phyloP scores from a whole-genome alignment of 768 basidiomycete genomes.

The Ramaria sp. region DNA sequence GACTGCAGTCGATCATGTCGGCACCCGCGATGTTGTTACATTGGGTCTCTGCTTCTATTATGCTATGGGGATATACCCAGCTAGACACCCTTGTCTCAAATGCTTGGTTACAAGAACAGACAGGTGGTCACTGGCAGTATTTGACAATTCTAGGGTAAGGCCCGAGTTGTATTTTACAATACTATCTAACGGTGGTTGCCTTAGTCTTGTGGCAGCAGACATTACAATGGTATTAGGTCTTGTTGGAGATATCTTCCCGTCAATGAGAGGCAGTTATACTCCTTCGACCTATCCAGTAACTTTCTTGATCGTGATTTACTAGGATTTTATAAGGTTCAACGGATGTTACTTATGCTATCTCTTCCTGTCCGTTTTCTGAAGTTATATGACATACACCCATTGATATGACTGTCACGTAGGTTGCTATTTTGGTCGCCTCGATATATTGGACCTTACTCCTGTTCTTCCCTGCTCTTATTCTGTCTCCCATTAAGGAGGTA shows the following conservation, averaged over 20 bases:
- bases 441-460: constrained; percentile 65
- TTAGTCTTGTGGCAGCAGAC: constrained; percentile 28
- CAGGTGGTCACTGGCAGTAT: constrained; percentile 60
- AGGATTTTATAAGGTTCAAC: constrained; percentile 38
- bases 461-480: constrained; percentile 45
- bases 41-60: background rate
- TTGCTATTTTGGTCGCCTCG: constrained; percentile 35
- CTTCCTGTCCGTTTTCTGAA: constrained; percentile 40
- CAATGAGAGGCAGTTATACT: constrained; percentile 21
- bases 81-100: background rate
- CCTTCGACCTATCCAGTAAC: background rate
- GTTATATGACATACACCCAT: constrained; percentile 18
- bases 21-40: background rate
- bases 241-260: constrained; percentile 30
- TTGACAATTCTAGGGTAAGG: constrained; percentile 70
- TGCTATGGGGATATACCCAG: background rate
- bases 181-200: background rate
- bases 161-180: background rate
- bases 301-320: constrained; percentile 3
- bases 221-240: constrained; percentile 30
- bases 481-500: constrained; percentile 19
- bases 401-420: constrained; percentile 16
- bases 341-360: constrained; percentile 48
- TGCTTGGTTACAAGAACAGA: background rate
- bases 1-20: too few species aligned